Conservation (phyloP, 495 filamentous ascomycete genomes). For the Neurospora hispaniola region DNA sequence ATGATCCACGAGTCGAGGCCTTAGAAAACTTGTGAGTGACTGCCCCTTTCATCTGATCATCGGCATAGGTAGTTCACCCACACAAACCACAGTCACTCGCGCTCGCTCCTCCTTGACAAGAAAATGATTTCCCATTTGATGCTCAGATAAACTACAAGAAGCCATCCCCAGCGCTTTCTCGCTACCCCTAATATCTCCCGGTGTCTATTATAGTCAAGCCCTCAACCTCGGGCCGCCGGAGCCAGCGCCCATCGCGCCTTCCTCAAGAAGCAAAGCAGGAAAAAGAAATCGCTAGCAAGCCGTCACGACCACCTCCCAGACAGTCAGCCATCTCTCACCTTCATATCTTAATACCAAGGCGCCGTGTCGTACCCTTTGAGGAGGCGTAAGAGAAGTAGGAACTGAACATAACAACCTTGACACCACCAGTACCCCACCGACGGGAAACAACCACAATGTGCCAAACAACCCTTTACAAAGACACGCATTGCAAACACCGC, state of each 20-base stretch:
- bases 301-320: not conserved
- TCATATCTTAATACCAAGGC: not conserved
- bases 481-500: conserved; percentile 26
- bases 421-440: not conserved
- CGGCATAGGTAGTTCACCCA: not conserved
- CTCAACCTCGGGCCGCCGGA: not conserved
- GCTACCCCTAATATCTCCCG: not conserved
- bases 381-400: not conserved
- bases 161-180: not conserved
- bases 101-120: not conserved
- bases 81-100: not conserved
- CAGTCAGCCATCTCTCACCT: not conserved
- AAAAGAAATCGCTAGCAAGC: not conserved
- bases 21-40: not conserved
- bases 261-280: not conserved
- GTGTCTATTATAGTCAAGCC: not conserved
- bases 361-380: not conserved
- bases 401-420: not conserved
- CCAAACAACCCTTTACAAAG: conserved; percentile 22
- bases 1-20: not conserved
- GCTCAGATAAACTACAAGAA: not conserved
- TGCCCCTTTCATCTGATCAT: not conserved
- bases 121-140: not conserved
- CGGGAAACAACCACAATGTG: conserved; percentile 15
- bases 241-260: not conserved